phyloP scores from a whole-genome alignment of 2,329 filamentous ascomycete genomes.

The Phaeosphaeriaceae sp. region DNA sequence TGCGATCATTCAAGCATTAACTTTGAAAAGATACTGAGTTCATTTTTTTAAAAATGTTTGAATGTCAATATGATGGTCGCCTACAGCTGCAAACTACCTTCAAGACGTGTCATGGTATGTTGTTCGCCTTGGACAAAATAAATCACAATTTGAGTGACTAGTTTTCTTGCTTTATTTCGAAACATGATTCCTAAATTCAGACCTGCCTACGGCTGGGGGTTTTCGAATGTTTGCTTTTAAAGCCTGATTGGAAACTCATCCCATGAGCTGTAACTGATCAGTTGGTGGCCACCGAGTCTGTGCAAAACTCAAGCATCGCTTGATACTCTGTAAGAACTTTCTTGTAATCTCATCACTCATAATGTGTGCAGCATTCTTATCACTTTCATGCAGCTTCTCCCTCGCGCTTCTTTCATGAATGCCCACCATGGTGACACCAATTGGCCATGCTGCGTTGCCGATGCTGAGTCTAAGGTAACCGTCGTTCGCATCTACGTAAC shows the following conservation, averaged over 20 bases:
- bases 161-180: too few species aligned
- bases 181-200: too few species aligned
- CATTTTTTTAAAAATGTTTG: too few species aligned
- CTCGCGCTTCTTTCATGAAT: slow-evolving; percentile 96
- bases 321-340: slow-evolving; percentile 97
- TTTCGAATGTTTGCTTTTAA: too few species aligned
- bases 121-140: too few species aligned
- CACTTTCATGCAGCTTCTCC: slow-evolving; percentile 87
- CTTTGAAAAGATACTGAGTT: too few species aligned
- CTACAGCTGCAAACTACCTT: too few species aligned
- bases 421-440: slow-evolving; percentile 99
- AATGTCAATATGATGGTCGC: too few species aligned
- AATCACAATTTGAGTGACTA: too few species aligned
- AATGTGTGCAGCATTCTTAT: slow-evolving; percentile 84
- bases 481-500: slow-evolving; percentile 96
- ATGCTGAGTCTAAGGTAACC: slow-evolving; percentile 93
- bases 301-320: slow-evolving; percentile 93
- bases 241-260: slow-evolving; percentile 53
- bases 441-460: slow-evolving; percentile 96
- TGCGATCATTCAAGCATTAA: background rate
- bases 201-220: too few species aligned
- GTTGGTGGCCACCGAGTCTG: slow-evolving; percentile 96
- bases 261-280: slow-evolving; percentile 94
- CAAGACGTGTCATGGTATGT: too few species aligned
- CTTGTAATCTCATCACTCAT: slow-evolving; percentile 96